Evolutionary conservation across 108 stramenopile species (phyloP), one percentile per base, ranked within the genome.

Genomic region (Stephanodiscus triporus): DNA sequence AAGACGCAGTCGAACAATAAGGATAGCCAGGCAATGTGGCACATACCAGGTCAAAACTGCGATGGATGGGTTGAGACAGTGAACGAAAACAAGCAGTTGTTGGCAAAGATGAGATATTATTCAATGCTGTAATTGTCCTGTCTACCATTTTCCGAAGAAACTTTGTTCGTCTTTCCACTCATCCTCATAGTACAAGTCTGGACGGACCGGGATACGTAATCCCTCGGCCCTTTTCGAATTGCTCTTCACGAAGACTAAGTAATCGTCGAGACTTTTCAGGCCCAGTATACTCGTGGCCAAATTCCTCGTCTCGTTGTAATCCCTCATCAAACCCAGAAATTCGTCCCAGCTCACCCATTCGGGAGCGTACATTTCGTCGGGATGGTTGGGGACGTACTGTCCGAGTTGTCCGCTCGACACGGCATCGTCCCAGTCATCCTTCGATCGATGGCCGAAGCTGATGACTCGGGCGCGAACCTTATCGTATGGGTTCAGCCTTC

Each of bases 341-440:
- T 91, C 90, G 20, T 91, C 90, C 90, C 90, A 91, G 4, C 65
- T 60, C 3, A 73, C 69, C 90, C 90, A 91, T 60, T 91, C 90
- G 1, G 70, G 61, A 0, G 84, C 76, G 68, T 91, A 91, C 90
- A 91, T 91, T 68, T 87, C 77, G 42, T 91, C 90, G 4, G 90
- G 90, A 50, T 78, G 40, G 24, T 48, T 82, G 13, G 86, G 86
- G 0, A 88, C 57, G 55, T 91, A 88, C 34, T 80, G 78, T 19
- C 85, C 84, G 13, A 80, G 74, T 58, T 82, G 75, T 11, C 88
- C 88, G 24, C 78, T 78, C 2, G 81, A 53, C 0, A 79, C 74
- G 62, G 61, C 79, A 13, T 88, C 86, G 51, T 91, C 86, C 89
- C 89, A 91, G 26, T 91, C 90, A 26, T 76, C 77, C 56, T 87